These are phyloP conservation scores for Rhizophora apiculata DNA, from an alignment of 345 rosid species.

Conservation along the genomic window DNA sequence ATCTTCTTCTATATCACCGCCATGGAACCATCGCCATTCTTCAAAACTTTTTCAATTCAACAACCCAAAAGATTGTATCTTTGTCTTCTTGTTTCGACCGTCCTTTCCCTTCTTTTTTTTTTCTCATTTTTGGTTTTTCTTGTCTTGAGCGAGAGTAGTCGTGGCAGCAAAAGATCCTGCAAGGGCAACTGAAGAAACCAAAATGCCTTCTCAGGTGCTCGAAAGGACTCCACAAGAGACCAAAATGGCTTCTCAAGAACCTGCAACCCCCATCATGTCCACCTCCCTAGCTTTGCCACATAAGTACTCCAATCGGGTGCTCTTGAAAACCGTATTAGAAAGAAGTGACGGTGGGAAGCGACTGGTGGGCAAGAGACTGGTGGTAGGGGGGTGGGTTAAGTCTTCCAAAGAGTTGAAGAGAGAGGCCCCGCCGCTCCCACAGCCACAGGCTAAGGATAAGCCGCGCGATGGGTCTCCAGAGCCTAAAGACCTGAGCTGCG, in stretches of 20 bases:
- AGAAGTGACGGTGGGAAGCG: background rate
- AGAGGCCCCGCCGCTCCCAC: constrained; percentile 31
- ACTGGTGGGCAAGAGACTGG: background rate
- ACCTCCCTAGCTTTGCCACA: background rate
- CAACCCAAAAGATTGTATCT: background rate
- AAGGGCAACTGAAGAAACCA: background rate
- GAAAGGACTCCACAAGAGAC: background rate
- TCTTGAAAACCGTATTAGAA: background rate
- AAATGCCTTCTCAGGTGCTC: background rate
- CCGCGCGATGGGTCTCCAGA: constrained; percentile 3
- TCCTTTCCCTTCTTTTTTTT: background rate
- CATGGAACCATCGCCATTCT: background rate
- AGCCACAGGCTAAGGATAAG: constrained; percentile 16
- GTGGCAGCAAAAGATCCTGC: constrained; percentile 29
- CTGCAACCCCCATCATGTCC: background rate
- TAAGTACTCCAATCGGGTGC: background rate
- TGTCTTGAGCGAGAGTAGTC: no score
- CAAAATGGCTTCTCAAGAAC: background rate
- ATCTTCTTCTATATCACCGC: constrained; percentile 36
- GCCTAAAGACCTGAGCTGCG: constrained; percentile 42
- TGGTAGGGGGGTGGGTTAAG: constrained; percentile 92
- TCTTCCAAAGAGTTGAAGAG: constrained; percentile 55
- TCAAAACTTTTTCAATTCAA: background rate
- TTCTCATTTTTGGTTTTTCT: background rate
- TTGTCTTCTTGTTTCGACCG: background rate